Evolutionary conservation across 768 basidiomycete genomes (phyloP).

Genomic region (Vararia minispora): DNA sequence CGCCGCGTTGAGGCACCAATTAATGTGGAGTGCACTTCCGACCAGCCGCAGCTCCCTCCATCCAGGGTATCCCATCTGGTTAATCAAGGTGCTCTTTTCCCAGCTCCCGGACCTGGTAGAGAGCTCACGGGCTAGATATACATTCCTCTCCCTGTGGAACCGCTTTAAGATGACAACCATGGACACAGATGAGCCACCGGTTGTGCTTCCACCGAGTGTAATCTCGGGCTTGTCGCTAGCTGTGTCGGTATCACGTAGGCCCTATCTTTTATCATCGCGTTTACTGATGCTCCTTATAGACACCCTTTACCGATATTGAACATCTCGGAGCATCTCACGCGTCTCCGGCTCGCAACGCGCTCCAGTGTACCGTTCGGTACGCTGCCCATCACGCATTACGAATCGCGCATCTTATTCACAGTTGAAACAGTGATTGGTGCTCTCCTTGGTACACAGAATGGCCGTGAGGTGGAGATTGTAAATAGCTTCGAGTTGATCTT

Average conservation of each 20-base stretch:
- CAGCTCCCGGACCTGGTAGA: no score
- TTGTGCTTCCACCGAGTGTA: slow-evolving; percentile 61
- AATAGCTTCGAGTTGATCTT: slow-evolving; percentile 90
- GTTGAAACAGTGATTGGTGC: slow-evolving; percentile 76
- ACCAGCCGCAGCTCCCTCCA: not conserved
- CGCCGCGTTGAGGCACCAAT: slow-evolving; percentile 1
- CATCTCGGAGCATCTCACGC: slow-evolving; percentile 90
- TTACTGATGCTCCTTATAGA: slow-evolving; percentile 32
- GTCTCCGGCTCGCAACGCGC: slow-evolving; percentile 65
- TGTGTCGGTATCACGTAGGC: slow-evolving; percentile 35
- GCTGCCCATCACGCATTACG: slow-evolving; percentile 10
- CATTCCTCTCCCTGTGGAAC: no score
- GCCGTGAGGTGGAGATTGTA: slow-evolving; percentile 92
- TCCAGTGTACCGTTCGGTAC: slow-evolving; percentile 54
- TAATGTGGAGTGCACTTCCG: no score
- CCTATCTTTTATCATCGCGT: slow-evolving; percentile 4
- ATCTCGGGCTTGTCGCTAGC: slow-evolving; percentile 66
- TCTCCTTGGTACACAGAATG: slow-evolving; percentile 86
- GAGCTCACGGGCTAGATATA: no score
- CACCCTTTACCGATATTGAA: slow-evolving; percentile 96
- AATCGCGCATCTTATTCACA: slow-evolving; percentile 3
- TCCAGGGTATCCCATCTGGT: slow-evolving; percentile 33
- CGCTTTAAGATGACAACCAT: slow-evolving; percentile 42
- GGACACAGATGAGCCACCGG: slow-evolving; percentile 70
- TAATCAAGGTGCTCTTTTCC: slow-evolving; percentile 41